Evolutionary conservation across 2,329 filamentous ascomycete genomes (phyloP), one percentile per base, ranked within the genome.

Genomic region (Penicillium corylophilum): DNA sequence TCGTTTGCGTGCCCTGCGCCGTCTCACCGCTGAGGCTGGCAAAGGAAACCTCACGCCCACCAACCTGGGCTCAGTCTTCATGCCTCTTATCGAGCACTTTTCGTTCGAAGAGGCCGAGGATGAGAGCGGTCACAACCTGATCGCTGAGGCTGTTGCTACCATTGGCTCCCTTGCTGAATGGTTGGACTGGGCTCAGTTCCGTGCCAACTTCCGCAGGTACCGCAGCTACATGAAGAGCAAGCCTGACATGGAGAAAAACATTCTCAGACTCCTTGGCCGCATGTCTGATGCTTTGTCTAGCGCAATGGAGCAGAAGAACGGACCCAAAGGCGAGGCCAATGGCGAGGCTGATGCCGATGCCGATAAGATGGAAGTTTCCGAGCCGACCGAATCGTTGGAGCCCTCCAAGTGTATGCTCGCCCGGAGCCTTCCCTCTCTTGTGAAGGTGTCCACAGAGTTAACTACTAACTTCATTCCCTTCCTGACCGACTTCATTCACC

Each of bases 1-100:
- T 57, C 89, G 95, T 64, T 79, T 95, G 48, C 87, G 92, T 61
- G 92, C 94, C 2, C 77, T 99, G 33, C 85, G 89, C 53, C 81
- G 90, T 50, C 78, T 99, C 12, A 85, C 88, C 50, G 76, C 80
- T 8, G 86, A 87, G 56, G 89, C 89, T 49, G 71, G 77, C 9
- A 79, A 80, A 50, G 79, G 82, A 12, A 79, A 83, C 44, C 77
- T 99, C 53, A 82, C 82, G 55, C 88, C 89, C 63, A 84, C 84
- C 46, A 95, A 95, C 64, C 80, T 95, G 56, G 86, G 87, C 52
- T 87, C 93, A 16, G 88, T 96, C 65, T 90, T 97, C 66, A 83
- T 99, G 36, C 95, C 94, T 0, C 78, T 99, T 18, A 79, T 97
- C 9, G 94, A 99, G 67, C 92, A 96, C 67, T 97, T 96, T 66